Percentiles rank a stretch among this genome's conserved stretches.
These are phyloP conservation scores for Diaporthe eres DNA, from an alignment of 2,329 filamentous ascomycete genomes.

Conservation along the genomic window DNA sequence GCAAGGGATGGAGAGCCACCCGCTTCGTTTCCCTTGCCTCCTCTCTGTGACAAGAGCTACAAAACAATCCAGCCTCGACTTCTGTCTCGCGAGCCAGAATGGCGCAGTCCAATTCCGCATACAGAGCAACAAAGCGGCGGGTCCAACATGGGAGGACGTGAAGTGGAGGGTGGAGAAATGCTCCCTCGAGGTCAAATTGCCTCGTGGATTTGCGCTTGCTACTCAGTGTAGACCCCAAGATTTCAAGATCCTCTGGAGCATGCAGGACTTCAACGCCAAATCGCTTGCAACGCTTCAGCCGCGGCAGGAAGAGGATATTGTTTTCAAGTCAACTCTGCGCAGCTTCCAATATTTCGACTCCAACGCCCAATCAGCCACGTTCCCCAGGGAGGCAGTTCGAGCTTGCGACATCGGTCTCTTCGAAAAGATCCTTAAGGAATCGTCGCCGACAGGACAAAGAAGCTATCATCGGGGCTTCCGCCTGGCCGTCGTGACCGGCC, in stretches of 20 bases:
- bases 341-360: constrained; percentile 87
- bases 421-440: constrained; percentile 77
- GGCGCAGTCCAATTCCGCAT: constrained; percentile 82
- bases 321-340: constrained; percentile 78
- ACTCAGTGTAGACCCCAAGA: constrained; percentile 82
- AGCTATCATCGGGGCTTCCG: constrained; percentile 85
- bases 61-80: constrained; percentile 77
- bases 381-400: constrained; percentile 81
- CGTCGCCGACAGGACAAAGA: constrained; percentile 79
- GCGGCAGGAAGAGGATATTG: constrained; percentile 76
- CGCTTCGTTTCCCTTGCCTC: constrained; percentile 79
- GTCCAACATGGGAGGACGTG: constrained; percentile 85
- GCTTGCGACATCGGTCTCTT: constrained; percentile 83
- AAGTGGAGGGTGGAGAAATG: constrained; percentile 80
- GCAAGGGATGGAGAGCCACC: constrained; percentile 76
- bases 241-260: constrained; percentile 83
- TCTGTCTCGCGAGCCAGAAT: constrained; percentile 84
- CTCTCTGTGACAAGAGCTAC: constrained; percentile 81
- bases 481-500: constrained; percentile 82
- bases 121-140: constrained; percentile 75
- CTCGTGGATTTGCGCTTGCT: constrained; percentile 81
- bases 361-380: constrained; percentile 76
- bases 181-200: constrained; percentile 77
- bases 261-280: constrained; percentile 87
- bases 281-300: constrained; percentile 80